phyloP scores from a whole-genome alignment of 2,329 filamentous ascomycete genomes.

The Tolypocladium tundrense region DNA sequence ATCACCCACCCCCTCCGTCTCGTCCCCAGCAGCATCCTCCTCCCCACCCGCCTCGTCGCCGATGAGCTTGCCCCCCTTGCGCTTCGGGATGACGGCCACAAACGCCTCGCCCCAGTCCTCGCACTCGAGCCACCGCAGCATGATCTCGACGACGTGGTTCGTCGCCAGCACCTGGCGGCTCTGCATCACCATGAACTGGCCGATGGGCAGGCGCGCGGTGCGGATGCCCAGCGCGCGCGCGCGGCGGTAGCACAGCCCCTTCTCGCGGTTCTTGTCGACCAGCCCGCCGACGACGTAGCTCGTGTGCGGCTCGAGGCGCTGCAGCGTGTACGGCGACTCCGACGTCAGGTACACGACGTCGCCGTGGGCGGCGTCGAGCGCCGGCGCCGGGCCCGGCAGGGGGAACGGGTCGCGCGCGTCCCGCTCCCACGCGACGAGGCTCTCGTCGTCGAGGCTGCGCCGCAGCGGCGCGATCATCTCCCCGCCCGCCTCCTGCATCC shows the following conservation, averaged over 20 bases:
- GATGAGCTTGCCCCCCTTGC: slow-evolving; percentile 71
- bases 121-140: slow-evolving; percentile 83
- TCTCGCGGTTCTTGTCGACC: slow-evolving; percentile 93
- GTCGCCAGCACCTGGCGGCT: slow-evolving; percentile 80
- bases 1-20: not conserved
- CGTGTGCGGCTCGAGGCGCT: slow-evolving; percentile 73
- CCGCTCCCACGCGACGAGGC: slow-evolving; percentile 15
- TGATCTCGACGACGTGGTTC: slow-evolving; percentile 95
- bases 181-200: slow-evolving; percentile 88
- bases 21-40: slow-evolving; percentile 9
- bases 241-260: slow-evolving; percentile 81
- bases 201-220: slow-evolving; percentile 87
- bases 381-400: slow-evolving; percentile 21
- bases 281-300: slow-evolving; percentile 90
- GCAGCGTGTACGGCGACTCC: slow-evolving; percentile 79
- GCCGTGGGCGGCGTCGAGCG: slow-evolving; percentile 20
- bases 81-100: slow-evolving; percentile 74
- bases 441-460: slow-evolving; percentile 16
- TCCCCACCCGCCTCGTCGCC: slow-evolving; percentile 13
- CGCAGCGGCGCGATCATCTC: slow-evolving; percentile 49
- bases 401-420: slow-evolving; percentile 23
- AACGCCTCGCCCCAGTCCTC: slow-evolving; percentile 92
- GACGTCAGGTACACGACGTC: slow-evolving; percentile 79
- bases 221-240: slow-evolving; percentile 67
- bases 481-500: slow-evolving; percentile 52